Evolutionary conservation across 2,329 filamentous ascomycete species (phyloP), one percentile per base, ranked within the genome.

Genomic region (Aotearoamyces nothofagi): DNA sequence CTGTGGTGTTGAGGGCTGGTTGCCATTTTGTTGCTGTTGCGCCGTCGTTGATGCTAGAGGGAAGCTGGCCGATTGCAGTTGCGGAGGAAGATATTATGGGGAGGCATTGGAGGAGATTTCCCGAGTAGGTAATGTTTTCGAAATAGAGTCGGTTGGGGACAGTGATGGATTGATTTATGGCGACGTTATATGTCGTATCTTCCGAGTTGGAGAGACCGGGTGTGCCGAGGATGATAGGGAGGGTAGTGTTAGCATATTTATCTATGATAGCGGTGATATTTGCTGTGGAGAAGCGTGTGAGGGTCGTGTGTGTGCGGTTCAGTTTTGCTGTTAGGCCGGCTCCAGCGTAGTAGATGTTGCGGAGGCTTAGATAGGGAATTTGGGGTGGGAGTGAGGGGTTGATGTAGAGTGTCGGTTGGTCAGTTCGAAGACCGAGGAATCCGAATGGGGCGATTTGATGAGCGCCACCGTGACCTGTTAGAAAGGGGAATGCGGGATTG

Each of bases 391-490:
- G 53, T 8, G 66, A 66, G 0, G 76, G 76, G 32, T 78, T 62
- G 29, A 81, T 53, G 36, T 74, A 63, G n/a, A 71, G 52, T 10
- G 59, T 58, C 34, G 72, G 66, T 2, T 71, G 58, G 26, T 67
- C 58, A 2, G 75, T 55, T 9, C 72, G 62, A 3, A 78, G 56
- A 2, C 76, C 75, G 1, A 79, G 59, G 44, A 74, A 80, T 0
- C 75, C 76, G 39, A 73, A 78, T 2, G 77, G 58, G 1, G 64
- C 66, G 14, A 79, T 66, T 45, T 78, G 74, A 38, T 78, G 67
- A 9, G 72, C 67, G 30, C 76, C 76, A 12, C 76, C 76, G 42
- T 76, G 69, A 4, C 76, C 76, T 0, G 76, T 81, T 14, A 80
- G 51, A 54, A 81, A 81, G 0, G 76, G 75, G 43, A 63, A 78